Conservation (phyloP, 495 filamentous ascomycete species). For the Penicillium riverlandense region DNA sequence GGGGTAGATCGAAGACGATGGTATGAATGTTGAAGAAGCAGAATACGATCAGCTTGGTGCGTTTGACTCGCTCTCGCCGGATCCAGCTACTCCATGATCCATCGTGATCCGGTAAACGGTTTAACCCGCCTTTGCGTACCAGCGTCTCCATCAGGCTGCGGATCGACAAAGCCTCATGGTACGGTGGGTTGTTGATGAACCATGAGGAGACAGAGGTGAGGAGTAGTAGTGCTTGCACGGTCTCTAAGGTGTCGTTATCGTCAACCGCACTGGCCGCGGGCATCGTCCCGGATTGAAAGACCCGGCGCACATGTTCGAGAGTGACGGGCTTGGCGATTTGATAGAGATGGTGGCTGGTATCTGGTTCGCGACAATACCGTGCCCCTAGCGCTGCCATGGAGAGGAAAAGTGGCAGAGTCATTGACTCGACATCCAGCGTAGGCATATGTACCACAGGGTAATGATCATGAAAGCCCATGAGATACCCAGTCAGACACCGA, state of each 20-base stretch:
- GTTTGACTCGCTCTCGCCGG: slow-evolving; percentile 30
- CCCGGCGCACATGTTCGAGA: slow-evolving; percentile 28
- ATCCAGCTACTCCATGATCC: slow-evolving; percentile 45
- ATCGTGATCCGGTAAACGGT: slow-evolving; percentile 24
- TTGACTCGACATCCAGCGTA: slow-evolving; percentile 46
- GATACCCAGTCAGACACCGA: slow-evolving; percentile 58
- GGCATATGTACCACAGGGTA: slow-evolving; percentile 64
- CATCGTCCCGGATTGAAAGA: slow-evolving; percentile 20
- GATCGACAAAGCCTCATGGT: slow-evolving; percentile 25
- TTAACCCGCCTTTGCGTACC: slow-evolving; percentile 25
- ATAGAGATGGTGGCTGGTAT: slow-evolving; percentile 42
- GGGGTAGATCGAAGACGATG: slow-evolving; percentile 44
- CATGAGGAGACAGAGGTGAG: slow-evolving; percentile 29
- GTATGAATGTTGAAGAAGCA: slow-evolving; percentile 45
- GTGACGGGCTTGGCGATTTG: slow-evolving; percentile 32
- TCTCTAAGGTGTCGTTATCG: slow-evolving; percentile 23
- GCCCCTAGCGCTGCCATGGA: slow-evolving; percentile 60
- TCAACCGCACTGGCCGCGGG: slow-evolving; percentile 9
- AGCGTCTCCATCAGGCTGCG: slow-evolving; percentile 30
- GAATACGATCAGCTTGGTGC: slow-evolving; percentile 42
- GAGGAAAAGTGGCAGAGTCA: slow-evolving; percentile 53
- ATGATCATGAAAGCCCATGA: slow-evolving; percentile 61
- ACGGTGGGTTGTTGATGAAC: slow-evolving; percentile 31
- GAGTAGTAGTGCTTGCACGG: slow-evolving; percentile 24
- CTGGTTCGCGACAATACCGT: slow-evolving; percentile 48